Evolutionary conservation across 805 yeast species (phyloP).

Genomic region (Yarrowia keelungensis): DNA sequence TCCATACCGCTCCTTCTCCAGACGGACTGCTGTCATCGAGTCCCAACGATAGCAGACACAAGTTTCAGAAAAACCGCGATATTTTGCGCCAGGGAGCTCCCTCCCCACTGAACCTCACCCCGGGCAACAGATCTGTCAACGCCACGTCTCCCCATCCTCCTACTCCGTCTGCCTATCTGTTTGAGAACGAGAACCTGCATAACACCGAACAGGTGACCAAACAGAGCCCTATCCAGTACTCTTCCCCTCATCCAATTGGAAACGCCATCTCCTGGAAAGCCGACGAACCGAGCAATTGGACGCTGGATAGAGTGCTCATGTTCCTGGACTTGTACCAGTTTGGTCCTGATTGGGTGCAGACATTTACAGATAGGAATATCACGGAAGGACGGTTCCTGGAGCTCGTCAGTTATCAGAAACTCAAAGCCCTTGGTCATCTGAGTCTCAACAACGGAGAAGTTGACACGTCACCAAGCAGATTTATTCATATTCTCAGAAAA

Average conservation of each 20-base stretch:
- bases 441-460: slow-evolving; percentile 50
- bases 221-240: slow-evolving; percentile 29
- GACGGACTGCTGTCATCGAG: slow-evolving; percentile 11
- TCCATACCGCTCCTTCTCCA: slow-evolving; percentile 34
- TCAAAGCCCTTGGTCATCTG: slow-evolving; percentile 55
- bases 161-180: slow-evolving; percentile 16
- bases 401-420: slow-evolving; percentile 70
- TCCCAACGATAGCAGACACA: slow-evolving; percentile 6
- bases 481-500: slow-evolving; percentile 60
- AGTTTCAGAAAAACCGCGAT: slow-evolving; percentile 1
- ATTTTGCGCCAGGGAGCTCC: slow-evolving; percentile 15
- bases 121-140: not conserved
- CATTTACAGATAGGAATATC: slow-evolving; percentile 64
- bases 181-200: slow-evolving; percentile 1
- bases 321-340: slow-evolving; percentile 78
- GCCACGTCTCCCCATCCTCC: slow-evolving; percentile 32
- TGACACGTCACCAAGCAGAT: slow-evolving; percentile 62
- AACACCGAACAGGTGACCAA: not conserved
- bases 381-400: slow-evolving; percentile 69
- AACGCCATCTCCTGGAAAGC: slow-evolving; percentile 33
- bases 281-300: slow-evolving; percentile 69
- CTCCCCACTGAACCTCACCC: slow-evolving; percentile 13
- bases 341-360: slow-evolving; percentile 74
- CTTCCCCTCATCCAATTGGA: slow-evolving; percentile 19
- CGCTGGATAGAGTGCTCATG: slow-evolving; percentile 63